Conservation (phyloP, 2,329 filamentous ascomycete genomes). For the Ascochyta lentis region DNA sequence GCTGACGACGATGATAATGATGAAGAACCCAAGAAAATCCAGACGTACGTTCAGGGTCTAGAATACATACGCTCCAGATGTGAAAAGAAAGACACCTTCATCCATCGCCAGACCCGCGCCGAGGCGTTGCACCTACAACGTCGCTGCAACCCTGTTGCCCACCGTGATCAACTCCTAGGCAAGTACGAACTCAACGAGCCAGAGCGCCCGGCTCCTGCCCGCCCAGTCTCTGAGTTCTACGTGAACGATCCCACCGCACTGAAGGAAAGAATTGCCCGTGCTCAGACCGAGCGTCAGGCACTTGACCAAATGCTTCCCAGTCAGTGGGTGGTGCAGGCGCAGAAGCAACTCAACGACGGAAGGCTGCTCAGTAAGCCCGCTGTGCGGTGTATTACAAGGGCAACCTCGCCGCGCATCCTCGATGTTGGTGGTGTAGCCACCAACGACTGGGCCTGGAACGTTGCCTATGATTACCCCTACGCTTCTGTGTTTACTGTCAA, state of each 20-base stretch:
- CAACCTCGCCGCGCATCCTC: conserved; percentile 73
- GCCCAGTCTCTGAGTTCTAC: conserved; percentile 55
- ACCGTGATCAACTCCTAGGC: conserved; percentile 82
- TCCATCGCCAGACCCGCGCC: conserved; percentile 83
- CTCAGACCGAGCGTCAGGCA: conserved; percentile 81
- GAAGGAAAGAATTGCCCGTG: conserved; percentile 58
- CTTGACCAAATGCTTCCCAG: conserved; percentile 70
- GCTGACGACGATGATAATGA: conserved; percentile 36
- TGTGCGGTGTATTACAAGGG: conserved; percentile 55
- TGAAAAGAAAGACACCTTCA: conserved; percentile 75
- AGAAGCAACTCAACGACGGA: conserved; percentile 66
- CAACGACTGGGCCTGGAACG: conserved; percentile 96
- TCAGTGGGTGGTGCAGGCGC: conserved; percentile 68
- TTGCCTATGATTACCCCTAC: conserved; percentile 83
- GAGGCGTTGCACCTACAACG: conserved; percentile 87
- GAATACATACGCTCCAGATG: conserved; percentile 73
- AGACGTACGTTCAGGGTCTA: conserved; percentile 89
- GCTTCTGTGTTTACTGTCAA: conserved; percentile 88
- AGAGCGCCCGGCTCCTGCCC: conserved; percentile 51
- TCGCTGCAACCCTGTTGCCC: conserved; percentile 72
- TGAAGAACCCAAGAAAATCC: conserved; percentile 59
- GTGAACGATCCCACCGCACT: conserved; percentile 66
- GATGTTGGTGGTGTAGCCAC: conserved; percentile 85
- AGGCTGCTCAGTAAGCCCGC: conserved; percentile 62
- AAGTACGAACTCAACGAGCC: conserved; percentile 76